Base-by-base conservation (phyloP, 306 rosid species). In the Castanea crenata region DNA sequence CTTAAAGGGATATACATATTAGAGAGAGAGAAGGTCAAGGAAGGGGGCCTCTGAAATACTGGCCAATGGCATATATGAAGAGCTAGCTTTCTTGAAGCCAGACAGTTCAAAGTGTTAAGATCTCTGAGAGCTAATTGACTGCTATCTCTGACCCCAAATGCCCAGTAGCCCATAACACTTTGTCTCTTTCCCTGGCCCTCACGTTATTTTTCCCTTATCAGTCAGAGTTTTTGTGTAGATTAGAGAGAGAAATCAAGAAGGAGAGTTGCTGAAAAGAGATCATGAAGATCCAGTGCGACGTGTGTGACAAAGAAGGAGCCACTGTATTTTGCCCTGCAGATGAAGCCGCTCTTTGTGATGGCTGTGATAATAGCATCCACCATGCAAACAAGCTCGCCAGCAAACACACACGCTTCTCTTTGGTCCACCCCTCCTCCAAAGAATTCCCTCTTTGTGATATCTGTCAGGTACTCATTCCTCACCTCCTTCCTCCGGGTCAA, bases 251-350 rank as follows among this genome's bases (percentile, higher is more conserved):
- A 5, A 32, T 27, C 7, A 72, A 61, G 65, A 64, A 14, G 31
- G 5, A 19, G 61, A 15, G 64, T 75, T 65, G 23, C 10, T 5
- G 21, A 49, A 49, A 7, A 54, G 56, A 62, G 69, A 52, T 74
- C 56, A 94, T 95, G 98, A 95, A 92, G 98, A 92, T 92, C 86
- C 87, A 79, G 70, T 95, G 99, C 73, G 98, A 88, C 79, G 89
- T 87, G 3, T 95, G 99, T 76, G 85, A 88, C 52, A 87, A 85
- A 84, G 82, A 59, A 0, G 85, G 88, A 72, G 98, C 99, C 29
- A 73, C 88, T 11, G 62, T 91, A 3, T 95, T 91, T 81, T 95
- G 99, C 75, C 84, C 92, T 1, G 93, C 97, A 6, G 99, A 95
- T 87, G 98, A 95, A 85, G 99, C 99, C 0, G 94, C 95, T 58